phyloP scores from a whole-genome alignment of 371 early-diverging fungal genomes.

The Furculomyces boomerangus region DNA sequence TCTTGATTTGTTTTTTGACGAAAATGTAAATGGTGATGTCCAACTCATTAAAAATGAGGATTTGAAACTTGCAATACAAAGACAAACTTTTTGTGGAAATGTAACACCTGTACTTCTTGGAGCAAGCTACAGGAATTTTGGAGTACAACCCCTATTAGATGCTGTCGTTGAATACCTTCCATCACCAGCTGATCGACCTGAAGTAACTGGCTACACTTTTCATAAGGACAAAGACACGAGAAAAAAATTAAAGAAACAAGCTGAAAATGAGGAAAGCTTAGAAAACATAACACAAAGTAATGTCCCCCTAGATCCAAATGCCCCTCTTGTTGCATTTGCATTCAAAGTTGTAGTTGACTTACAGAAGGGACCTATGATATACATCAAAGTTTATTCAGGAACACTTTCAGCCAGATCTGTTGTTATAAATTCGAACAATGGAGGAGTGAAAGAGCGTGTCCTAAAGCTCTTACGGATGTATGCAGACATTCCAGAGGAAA shows the following conservation, averaged over 20 bases:
- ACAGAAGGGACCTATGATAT: slow-evolving; percentile 73
- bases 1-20: slow-evolving; percentile 61
- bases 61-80: slow-evolving; percentile 45
- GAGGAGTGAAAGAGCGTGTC: slow-evolving; percentile 55
- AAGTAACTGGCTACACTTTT: slow-evolving; percentile 29
- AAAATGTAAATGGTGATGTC: slow-evolving; percentile 42
- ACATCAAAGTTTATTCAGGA: slow-evolving; percentile 84
- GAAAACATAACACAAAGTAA: background rate
- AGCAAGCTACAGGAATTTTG: slow-evolving; percentile 72
- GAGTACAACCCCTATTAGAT: slow-evolving; percentile 84
- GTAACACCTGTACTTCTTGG: slow-evolving; percentile 81
- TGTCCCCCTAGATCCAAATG: slow-evolving; percentile 23
- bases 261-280: background rate
- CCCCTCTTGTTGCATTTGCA: slow-evolving; percentile 63
- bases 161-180: slow-evolving; percentile 79
- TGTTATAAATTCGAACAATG: slow-evolving; percentile 43
- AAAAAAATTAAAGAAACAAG: background rate
- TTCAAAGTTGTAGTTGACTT: slow-evolving; percentile 83
- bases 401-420: slow-evolving; percentile 41
- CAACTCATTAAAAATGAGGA: slow-evolving; percentile 34
- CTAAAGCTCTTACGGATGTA: slow-evolving; percentile 79
- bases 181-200: slow-evolving; percentile 47
- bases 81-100: slow-evolving; percentile 41
- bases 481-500: slow-evolving; percentile 77
- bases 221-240: background rate